phyloP scores from a whole-genome alignment of 805 yeast genomes.

The Wickerhamomyces sydowiorum region DNA sequence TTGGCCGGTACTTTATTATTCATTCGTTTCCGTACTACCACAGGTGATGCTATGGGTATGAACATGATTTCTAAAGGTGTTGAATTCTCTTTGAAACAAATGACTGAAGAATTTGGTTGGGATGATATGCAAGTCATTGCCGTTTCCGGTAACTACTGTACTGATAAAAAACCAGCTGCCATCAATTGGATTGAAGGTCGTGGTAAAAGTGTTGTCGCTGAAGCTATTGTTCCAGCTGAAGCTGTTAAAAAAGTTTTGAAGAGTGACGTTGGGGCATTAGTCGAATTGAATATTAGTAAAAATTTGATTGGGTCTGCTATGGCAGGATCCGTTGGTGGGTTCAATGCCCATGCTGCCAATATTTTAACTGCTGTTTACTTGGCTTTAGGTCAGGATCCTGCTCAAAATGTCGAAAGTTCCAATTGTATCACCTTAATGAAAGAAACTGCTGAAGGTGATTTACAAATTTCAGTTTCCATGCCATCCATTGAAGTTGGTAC shows the following conservation, averaged over 20 bases:
- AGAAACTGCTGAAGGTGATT: slow-evolving; percentile 67
- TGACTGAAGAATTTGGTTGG: slow-evolving; percentile 88
- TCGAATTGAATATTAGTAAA: slow-evolving; percentile 82
- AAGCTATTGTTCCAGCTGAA: slow-evolving; percentile 81
- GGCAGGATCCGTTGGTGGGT: slow-evolving; percentile 98
- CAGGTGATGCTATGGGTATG: slow-evolving; percentile 99
- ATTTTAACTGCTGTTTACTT: slow-evolving; percentile 88
- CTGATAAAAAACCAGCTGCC: slow-evolving; percentile 97
- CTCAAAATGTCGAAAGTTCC: slow-evolving; percentile 96
- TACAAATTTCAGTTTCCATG: slow-evolving; percentile 95
- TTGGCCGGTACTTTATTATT: slow-evolving; percentile 87
- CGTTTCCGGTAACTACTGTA: slow-evolving; percentile 95
- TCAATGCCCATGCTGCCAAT: slow-evolving; percentile 97
- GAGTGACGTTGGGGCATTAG: slow-evolving; percentile 88
- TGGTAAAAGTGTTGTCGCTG: slow-evolving; percentile 97
- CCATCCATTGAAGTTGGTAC: slow-evolving; percentile 99
- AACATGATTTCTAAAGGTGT: slow-evolving; percentile 99
- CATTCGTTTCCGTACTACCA: slow-evolving; percentile 94
- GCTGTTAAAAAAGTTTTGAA: slow-evolving; percentile 79
- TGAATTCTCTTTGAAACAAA: slow-evolving; percentile 74
- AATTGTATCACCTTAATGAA: slow-evolving; percentile 96
- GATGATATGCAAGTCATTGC: slow-evolving; percentile 90
- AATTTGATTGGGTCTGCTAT: slow-evolving; percentile 94
- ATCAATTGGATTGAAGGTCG: slow-evolving; percentile 99
- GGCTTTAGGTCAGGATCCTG: slow-evolving; percentile 99